Conservation (phyloP, 2,329 filamentous ascomycete species). For the Neonectria sp. region DNA sequence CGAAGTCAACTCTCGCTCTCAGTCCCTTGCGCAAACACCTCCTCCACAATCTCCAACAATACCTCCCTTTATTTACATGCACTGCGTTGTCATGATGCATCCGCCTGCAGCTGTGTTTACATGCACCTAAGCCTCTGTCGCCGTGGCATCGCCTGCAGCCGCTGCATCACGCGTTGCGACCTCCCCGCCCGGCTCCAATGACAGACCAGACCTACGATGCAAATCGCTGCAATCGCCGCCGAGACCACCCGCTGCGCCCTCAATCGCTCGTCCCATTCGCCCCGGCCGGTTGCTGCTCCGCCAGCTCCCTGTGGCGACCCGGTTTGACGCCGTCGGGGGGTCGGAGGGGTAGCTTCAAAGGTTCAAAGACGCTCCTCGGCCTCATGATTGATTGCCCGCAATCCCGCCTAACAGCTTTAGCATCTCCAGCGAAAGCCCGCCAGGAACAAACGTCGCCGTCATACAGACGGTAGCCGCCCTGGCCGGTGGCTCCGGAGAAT, state of each 20-base stretch:
- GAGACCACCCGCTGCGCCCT: constrained; percentile 25
- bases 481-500: constrained; percentile 10
- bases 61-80: constrained; percentile 30
- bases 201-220: constrained; percentile 28
- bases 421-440: not conserved
- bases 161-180: constrained; percentile 37
- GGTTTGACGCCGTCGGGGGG: constrained; percentile 15
- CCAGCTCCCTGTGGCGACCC: constrained; percentile 17
- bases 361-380: constrained; percentile 1
- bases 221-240: constrained; percentile 24
- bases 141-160: constrained; percentile 45
- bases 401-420: not conserved
- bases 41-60: not conserved
- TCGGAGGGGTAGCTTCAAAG: not conserved
- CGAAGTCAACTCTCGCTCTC: constrained; percentile 4
- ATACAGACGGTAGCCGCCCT: constrained; percentile 1
- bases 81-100: constrained; percentile 42
- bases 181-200: constrained; percentile 42
- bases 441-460: not conserved
- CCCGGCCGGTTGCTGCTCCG: constrained; percentile 23
- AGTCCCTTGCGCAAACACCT: not conserved
- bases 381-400: constrained; percentile 13
- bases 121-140: constrained; percentile 45
- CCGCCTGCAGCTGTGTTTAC: constrained; percentile 44
- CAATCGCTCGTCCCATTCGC: constrained; percentile 18